Conservation (phyloP, 2,329 filamentous ascomycete genomes). For the Tolypocladium sp. region DNA sequence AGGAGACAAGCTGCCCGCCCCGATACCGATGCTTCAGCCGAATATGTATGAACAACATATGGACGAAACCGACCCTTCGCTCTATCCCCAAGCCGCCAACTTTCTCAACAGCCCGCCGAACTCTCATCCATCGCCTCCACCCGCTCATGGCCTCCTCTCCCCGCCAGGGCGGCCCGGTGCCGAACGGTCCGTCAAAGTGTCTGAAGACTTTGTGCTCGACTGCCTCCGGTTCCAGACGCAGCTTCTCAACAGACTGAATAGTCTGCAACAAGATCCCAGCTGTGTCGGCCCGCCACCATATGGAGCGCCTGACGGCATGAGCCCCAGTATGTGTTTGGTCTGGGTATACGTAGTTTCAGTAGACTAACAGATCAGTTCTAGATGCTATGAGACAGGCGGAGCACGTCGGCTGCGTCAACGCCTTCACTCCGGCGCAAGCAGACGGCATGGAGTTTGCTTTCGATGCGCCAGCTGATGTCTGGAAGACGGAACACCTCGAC, state of each 20-base stretch:
- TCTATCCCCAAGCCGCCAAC: constrained; percentile 6
- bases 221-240: constrained; percentile 16
- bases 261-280: constrained; percentile 7
- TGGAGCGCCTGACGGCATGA: background rate
- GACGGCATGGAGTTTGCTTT: constrained; percentile 12
- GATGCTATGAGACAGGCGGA: constrained; percentile 7
- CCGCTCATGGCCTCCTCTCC: constrained; percentile 8
- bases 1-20: constrained; percentile 1
- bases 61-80: constrained; percentile 3
- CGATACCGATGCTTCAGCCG: constrained; percentile 4
- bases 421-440: constrained; percentile 6
- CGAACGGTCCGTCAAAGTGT: constrained; percentile 5
- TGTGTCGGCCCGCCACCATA: constrained; percentile 1
- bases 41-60: constrained; percentile 7
- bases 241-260: constrained; percentile 12
- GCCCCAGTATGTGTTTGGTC: background rate
- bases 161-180: constrained; percentile 5
- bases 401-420: constrained; percentile 4
- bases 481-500: constrained; percentile 8
- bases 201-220: constrained; percentile 14
- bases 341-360: background rate
- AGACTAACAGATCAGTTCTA: background rate
- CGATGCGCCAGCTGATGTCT: constrained; percentile 7
- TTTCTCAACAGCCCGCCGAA: constrained; percentile 11
- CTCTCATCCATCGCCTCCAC: constrained; percentile 7